A percentile compares a stretch with the other conserved stretches of the same genome.
These are phyloP conservation scores for Aspergillus pseudonomiae DNA, from an alignment of 2,329 filamentous ascomycete species.

Conservation along the genomic window DNA sequence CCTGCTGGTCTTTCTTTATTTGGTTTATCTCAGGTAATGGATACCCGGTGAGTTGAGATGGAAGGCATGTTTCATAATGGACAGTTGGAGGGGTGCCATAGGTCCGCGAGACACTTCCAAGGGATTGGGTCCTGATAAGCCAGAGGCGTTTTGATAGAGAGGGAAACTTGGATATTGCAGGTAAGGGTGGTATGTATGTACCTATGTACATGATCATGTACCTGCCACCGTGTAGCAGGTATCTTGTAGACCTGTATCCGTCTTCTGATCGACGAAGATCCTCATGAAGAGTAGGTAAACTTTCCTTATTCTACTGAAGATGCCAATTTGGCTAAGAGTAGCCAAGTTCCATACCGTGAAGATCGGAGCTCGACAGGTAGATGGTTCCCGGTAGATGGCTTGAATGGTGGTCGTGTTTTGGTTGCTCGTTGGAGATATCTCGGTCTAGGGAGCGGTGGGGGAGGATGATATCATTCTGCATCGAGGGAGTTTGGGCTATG, in stretches of 20 bases:
- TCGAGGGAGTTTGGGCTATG: neutral
- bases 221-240: too few relatives aligned
- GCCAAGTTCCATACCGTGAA: neutral
- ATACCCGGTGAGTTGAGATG: conserved; percentile 6
- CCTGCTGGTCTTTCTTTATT: neutral
- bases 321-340: neutral
- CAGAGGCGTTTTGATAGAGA: neutral
- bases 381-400: neutral
- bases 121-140: neutral
- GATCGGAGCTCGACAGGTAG: neutral
- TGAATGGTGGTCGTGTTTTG: neutral
- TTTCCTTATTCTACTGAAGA: neutral
- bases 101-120: neutral
- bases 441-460: neutral
- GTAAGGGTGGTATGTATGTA: neutral
- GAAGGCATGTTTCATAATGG: conserved; percentile 1
- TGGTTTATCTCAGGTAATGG: conserved; percentile 1
- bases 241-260: too few relatives aligned
- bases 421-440: neutral
- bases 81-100: neutral
- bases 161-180: neutral
- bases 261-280: neutral
- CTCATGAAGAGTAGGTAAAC: neutral
- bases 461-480: neutral
- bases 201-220: neutral